These are phyloP conservation scores for Phytophthora pisi DNA, from an alignment of 352 stramenopile genomes.

Conservation along the genomic window DNA sequence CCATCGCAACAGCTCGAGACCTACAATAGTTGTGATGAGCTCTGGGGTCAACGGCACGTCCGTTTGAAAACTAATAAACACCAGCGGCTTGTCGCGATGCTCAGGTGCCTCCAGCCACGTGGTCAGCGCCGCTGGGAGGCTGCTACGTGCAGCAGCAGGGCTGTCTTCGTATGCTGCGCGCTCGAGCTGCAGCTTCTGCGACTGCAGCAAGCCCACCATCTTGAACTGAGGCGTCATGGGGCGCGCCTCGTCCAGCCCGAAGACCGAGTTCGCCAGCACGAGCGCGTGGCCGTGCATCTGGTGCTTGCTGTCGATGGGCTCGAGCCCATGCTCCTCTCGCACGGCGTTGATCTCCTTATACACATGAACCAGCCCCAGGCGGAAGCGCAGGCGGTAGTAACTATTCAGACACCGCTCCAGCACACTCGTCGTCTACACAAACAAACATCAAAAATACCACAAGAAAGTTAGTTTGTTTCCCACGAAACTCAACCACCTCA, in stretches of 20 bases:
- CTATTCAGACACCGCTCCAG: conserved; percentile 83
- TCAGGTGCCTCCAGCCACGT: conserved; percentile 45
- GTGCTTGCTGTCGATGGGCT: conserved; percentile 53
- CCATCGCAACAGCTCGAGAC: conserved; percentile 18
- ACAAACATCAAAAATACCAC: neutral
- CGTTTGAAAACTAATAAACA: conserved; percentile 67
- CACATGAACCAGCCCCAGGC: conserved; percentile 60
- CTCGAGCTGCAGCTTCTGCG: conserved; percentile 34
- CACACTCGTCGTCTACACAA: conserved; percentile 64
- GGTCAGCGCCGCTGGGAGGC: conserved; percentile 43
- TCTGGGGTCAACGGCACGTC: conserved; percentile 58
- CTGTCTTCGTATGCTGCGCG: conserved; percentile 16
- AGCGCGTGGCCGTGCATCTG: conserved; percentile 63
- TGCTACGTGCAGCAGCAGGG: conserved; percentile 17
- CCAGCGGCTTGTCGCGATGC: conserved; percentile 36
- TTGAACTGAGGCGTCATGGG: conserved; percentile 79
- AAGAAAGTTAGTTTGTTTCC: conserved; percentile 14
- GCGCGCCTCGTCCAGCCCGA: conserved; percentile 81
- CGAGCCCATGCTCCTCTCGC: conserved; percentile 56
- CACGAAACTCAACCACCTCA: neutral
- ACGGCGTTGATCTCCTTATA: conserved; percentile 74
- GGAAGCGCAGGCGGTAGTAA: conserved; percentile 77
- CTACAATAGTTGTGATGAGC: conserved; percentile 60
- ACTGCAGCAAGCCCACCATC: conserved; percentile 72
- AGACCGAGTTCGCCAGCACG: conserved; percentile 83